phyloP scores from a whole-genome alignment of 2,329 filamentous ascomycete species.

The Coniochaeta sp. region DNA sequence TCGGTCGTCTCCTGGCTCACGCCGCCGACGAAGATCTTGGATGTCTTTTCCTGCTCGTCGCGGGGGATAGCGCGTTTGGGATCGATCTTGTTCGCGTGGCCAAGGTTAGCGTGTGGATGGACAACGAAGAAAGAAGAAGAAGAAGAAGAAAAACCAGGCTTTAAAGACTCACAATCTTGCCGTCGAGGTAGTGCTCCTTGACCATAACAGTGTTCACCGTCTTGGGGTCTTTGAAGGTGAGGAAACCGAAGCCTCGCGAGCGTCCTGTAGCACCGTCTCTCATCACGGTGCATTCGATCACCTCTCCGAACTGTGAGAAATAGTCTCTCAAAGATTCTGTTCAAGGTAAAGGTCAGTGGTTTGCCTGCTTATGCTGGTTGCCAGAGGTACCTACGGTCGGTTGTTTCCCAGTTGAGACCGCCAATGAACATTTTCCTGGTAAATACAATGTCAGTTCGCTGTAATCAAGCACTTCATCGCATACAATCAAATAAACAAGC shows the following conservation, averaged over 20 bases:
- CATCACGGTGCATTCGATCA: conserved; percentile 99
- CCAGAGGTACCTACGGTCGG: conserved; percentile 66
- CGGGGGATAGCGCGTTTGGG: conserved; percentile 95
- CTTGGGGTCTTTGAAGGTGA: conserved; percentile 96
- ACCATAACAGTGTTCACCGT: conserved; percentile 99
- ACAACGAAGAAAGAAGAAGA: too few species aligned
- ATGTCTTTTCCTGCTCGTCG: conserved; percentile 96
- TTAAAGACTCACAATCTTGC: conserved; percentile 78
- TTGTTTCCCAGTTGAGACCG: conserved; percentile 97
- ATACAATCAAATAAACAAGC: neutral
- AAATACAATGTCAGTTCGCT: conserved; percentile 14
- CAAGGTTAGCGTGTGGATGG: conserved; percentile 7
- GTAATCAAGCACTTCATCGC: neutral
- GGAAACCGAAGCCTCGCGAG: conserved; percentile 91
- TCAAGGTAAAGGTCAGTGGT: conserved; percentile 5
- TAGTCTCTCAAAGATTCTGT: conserved; percentile 93
- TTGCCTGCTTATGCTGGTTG: neutral
- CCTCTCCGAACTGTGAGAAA: conserved; percentile 96
- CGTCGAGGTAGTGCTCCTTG: conserved; percentile 96
- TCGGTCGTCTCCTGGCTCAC: conserved; percentile 97
- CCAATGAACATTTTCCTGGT: conserved; percentile 99
- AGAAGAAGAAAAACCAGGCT: too few species aligned
- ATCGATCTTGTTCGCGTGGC: conserved; percentile 70
- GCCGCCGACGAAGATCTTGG: conserved; percentile 97
- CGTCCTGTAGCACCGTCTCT: conserved; percentile 88